These are phyloP conservation scores for Ceratonia siliqua DNA, from an alignment of 306 rosid genomes.

Conservation along the genomic window DNA sequence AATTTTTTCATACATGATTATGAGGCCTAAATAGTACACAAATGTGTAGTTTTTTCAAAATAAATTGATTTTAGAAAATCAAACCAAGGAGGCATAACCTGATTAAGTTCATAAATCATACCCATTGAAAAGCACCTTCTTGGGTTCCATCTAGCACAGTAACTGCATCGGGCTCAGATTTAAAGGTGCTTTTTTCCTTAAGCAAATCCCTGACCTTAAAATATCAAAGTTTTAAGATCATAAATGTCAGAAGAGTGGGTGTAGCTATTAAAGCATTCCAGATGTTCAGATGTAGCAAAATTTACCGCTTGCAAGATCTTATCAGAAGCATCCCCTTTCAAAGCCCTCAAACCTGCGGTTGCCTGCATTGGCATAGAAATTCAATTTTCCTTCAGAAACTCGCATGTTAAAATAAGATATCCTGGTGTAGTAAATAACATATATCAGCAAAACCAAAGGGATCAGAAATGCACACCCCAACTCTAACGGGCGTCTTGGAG, in stretches of 20 bases:
- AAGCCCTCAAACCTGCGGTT: slow-evolving; percentile 85
- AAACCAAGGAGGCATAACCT: no score
- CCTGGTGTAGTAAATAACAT: background rate
- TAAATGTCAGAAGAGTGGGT: background rate
- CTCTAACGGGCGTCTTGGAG: slow-evolving; percentile 76
- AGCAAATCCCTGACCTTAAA: slow-evolving; percentile 78
- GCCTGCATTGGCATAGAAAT: slow-evolving; percentile 56
- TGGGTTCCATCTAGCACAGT: slow-evolving; percentile 85
- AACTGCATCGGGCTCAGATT: slow-evolving; percentile 52
- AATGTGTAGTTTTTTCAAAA: background rate
- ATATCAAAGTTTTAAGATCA: slow-evolving; percentile 13
- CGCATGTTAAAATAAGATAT: background rate
- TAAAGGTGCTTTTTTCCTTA: slow-evolving; percentile 62
- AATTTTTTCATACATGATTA: no score
- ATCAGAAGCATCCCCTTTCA: slow-evolving; percentile 71
- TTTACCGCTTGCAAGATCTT: slow-evolving; percentile 83
- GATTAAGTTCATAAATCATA: slow-evolving; percentile 42
- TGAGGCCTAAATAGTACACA: background rate
- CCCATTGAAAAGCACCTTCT: slow-evolving; percentile 96
- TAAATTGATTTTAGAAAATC: background rate
- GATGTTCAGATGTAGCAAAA: background rate
- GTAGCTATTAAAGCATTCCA: slow-evolving; percentile 6
- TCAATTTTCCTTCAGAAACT: slow-evolving; percentile 16
- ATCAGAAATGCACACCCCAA: slow-evolving; percentile 59
- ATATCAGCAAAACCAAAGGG: background rate